Conservation (phyloP, 78 protist species). For the Dictyostelium intermedium region DNA sequence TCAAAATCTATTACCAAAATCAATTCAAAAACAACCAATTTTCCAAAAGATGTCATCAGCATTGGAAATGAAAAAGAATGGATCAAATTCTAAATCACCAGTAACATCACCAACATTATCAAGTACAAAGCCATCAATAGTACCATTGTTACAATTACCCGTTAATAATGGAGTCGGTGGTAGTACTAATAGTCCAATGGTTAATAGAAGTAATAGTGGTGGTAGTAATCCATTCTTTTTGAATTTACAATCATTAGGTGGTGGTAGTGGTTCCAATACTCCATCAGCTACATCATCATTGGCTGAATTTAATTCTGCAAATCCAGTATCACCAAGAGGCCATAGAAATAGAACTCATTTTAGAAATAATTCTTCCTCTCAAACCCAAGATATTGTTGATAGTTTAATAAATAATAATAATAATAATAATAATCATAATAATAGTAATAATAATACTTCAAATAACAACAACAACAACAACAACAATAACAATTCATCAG, state of each 20-base stretch:
- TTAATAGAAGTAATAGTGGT: background rate
- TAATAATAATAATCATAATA: background rate
- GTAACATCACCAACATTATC: background rate
- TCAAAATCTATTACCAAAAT: background rate
- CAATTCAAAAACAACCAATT: slow-evolving; percentile 16
- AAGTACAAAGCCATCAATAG: background rate
- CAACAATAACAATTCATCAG: background rate
- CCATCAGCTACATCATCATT: background rate
- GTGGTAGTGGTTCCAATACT: slow-evolving; percentile 1
- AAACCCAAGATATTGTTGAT: background rate
- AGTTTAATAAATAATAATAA: background rate
- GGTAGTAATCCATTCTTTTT: background rate
- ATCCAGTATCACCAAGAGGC: background rate
- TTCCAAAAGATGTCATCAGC: slow-evolving; percentile 12
- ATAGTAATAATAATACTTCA: no score
- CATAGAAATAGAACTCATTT: background rate
- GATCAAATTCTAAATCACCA: background rate
- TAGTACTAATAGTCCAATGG: background rate
- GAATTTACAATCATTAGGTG: background rate
- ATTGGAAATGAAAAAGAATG: background rate
- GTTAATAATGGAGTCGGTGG: background rate
- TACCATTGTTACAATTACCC: background rate
- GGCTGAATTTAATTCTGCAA: slow-evolving; percentile 5
- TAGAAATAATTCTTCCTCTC: background rate
- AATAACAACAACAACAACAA: no score